Evolutionary conservation across 805 yeast species (phyloP), one percentile per base, ranked within the genome.

Genomic region (Kazachstania martiniae): DNA sequence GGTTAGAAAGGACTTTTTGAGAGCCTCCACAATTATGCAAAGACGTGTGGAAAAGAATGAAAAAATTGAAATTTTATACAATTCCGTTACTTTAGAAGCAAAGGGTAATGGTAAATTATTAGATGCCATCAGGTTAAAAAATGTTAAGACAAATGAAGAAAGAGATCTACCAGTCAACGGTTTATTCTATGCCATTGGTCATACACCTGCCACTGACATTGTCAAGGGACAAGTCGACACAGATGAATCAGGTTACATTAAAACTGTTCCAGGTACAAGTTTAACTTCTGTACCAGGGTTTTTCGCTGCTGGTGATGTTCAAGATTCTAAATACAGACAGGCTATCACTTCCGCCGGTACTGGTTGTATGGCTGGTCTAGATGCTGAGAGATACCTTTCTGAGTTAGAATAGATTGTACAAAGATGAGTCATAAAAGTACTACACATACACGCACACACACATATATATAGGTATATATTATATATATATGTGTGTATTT

Each of bases 291-390:
- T 89, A 38, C 73, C 72, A 52, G 97, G 96, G 58, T 83, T 91
- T 40, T 91, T 81, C 48, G 98, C 98, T 39, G 98, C 98, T 38
- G 98, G 98, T 64, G 98, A 91, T 56, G 98, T 91, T 36, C 98
- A 91, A 65, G 98, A 91, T 64, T 79, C 84, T 61, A 74, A 73
- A 58, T 91, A 89, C 65, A 84, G 98, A 76, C 98, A 91, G 68
- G 98, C 98, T 37, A 85, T 91, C 56, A 91, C 98, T 26, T 86
- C 96, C 59, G 98, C 98, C n/a, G 98, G 98, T 55, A 72, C 95
- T 42, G 98, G 98, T 42, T 91, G 98, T 71, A 89, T 87, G 96
- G 98, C 98, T 51, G 98, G 94, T 39, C 72, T 91, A 40, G 97
- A 91, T 52, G 84, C 89, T 53, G 96, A 87, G 66, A 79, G 74